Base-by-base conservation (phyloP, 2,329 filamentous ascomycete genomes). In the Claviceps quebecensis region DNA sequence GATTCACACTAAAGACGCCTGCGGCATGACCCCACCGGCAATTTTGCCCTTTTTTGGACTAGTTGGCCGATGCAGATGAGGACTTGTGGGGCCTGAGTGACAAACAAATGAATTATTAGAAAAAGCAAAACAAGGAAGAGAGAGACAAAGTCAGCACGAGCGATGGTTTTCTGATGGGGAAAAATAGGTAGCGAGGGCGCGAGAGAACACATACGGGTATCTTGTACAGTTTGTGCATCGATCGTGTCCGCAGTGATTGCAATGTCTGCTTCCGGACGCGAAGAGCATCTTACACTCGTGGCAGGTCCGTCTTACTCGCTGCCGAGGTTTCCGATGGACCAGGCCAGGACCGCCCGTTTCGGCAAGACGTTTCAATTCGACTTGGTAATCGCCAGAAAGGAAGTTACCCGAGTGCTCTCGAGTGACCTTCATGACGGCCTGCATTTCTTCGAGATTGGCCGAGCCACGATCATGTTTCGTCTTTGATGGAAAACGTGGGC, bases 181-280 rank as follows among this genome's bases (percentile, higher is more conserved):
- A 22, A n/a, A 22, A 41, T n/a, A n/a, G n/a, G n/a, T 9, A 41
- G 8, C n/a, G 16, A 17, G 16, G 17, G 16, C 39, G 1, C 19
- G 22, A 23, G 14, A n/a, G 1, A 19, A 37, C 29, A 81, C 84
- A 65, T 77, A 88, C 76, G 87, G 87, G 60, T 88, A 82, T 59
- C 87, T 75, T 29, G 86, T 87, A 65, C 88, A 94, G 62, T 84
- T 84, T 40, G 81, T 86, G 71, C 88, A 95, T 50, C 87, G 81
- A 49, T 75, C 65, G 65, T 95, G 89, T 29, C 73, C 69, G 66
- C 89, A 95, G 40, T 72, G 73, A 7, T 72, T 66, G 64, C 89
- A 95, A 0, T 62, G 77, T 69, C 83, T 87, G 54, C 67, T 71
- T 36, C 75, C 72, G 5, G 72, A 61, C 1, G 68, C 65, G 62